phyloP scores from a whole-genome alignment of 805 yeast species.

The Jamesozyma lodderae region DNA sequence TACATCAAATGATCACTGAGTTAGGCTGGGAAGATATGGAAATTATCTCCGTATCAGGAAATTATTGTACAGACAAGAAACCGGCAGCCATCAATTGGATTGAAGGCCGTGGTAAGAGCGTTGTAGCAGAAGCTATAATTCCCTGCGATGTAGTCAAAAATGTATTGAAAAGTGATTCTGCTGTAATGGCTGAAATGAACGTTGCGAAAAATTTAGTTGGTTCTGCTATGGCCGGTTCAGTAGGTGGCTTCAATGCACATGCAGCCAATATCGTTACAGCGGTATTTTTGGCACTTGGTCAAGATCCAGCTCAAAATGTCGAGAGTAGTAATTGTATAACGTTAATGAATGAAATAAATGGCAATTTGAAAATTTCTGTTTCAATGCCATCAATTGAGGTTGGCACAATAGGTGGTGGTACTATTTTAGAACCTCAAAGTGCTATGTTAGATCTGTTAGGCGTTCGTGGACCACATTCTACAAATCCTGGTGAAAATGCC shows the following conservation, averaged over 20 bases:
- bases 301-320: slow-evolving; percentile 99
- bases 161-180: slow-evolving; percentile 86
- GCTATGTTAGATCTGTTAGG: slow-evolving; percentile 93
- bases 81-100: slow-evolving; percentile 99
- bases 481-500: slow-evolving; percentile 90
- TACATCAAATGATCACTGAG: slow-evolving; percentile 75
- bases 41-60: slow-evolving; percentile 88
- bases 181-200: slow-evolving; percentile 84
- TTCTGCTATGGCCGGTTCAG: slow-evolving; percentile 95
- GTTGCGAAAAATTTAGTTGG: slow-evolving; percentile 86
- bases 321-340: slow-evolving; percentile 98
- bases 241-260: slow-evolving; percentile 98
- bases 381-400: slow-evolving; percentile 99
- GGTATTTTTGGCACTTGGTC: slow-evolving; percentile 89
- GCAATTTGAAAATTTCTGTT: slow-evolving; percentile 82
- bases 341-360: slow-evolving; percentile 74
- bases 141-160: slow-evolving; percentile 72
- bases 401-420: slow-evolving; percentile 99
- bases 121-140: slow-evolving; percentile 90
- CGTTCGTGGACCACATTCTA: slow-evolving; percentile 91
- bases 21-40: slow-evolving; percentile 94
- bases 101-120: slow-evolving; percentile 97
- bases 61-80: slow-evolving; percentile 95
- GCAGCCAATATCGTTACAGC: slow-evolving; percentile 97
- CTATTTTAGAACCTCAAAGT: slow-evolving; percentile 93